These are phyloP conservation scores for Lonicera japonica DNA, from an alignment of 129 eudicot genomes.

Conservation along the genomic window DNA sequence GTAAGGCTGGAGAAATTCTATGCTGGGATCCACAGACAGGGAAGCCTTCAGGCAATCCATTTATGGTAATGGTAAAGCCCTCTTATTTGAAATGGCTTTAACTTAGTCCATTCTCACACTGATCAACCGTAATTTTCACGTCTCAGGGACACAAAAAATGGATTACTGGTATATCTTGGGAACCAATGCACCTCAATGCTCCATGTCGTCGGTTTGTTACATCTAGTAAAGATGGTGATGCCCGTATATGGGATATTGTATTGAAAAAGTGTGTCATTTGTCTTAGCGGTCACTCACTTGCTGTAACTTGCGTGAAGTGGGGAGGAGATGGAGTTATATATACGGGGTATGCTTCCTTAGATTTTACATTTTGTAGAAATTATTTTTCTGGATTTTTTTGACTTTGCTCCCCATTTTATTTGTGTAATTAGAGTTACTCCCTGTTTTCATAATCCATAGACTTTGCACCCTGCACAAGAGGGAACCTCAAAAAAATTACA, in stretches of 20 bases:
- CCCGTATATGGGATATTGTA: constrained; percentile 85
- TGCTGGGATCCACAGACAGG: constrained; percentile 94
- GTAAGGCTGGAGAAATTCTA: constrained; percentile 88
- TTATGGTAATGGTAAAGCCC: constrained; percentile 54
- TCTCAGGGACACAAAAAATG: constrained; percentile 94
- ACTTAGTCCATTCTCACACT: neutral
- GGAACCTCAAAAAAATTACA: too few species aligned
- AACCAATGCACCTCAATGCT: constrained; percentile 75
- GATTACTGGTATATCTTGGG: constrained; percentile 98
- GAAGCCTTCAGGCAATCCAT: constrained; percentile 60
- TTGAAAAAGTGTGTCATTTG: constrained; percentile 59
- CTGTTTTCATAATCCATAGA: too few species aligned
- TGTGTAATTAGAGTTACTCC: too few species aligned
- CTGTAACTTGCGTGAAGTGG: constrained; percentile 98
- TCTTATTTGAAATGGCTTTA: neutral
- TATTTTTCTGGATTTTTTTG: neutral
- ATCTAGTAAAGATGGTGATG: constrained; percentile 97
- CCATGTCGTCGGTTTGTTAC: constrained; percentile 94
- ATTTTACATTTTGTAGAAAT: constrained; percentile 1
- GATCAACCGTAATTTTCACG: constrained; percentile 8
- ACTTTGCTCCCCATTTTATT: too few species aligned
- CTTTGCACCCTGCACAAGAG: too few species aligned
- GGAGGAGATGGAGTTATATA: constrained; percentile 97
- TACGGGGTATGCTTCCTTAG: constrained; percentile 63
- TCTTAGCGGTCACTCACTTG: constrained; percentile 95